Evolutionary conservation across 495 filamentous ascomycete species (phyloP), one percentile per base, ranked within the genome.

Genomic region (Amphirosellinia nigrospora): DNA sequence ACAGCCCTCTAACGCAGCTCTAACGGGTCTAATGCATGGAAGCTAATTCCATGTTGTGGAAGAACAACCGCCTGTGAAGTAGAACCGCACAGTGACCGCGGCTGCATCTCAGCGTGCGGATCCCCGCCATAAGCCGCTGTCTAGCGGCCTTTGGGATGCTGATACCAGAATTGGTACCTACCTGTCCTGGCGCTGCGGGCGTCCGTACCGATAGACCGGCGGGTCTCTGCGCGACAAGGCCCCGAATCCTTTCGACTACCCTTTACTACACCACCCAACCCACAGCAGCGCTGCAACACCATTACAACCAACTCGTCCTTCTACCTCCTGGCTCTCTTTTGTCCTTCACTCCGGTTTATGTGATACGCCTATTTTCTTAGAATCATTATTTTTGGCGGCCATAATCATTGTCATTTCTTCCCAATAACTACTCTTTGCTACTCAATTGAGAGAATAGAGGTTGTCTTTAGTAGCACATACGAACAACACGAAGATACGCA

Each of bases 161-260:
- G 50, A 13, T 30, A 53, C 50, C 21, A 23, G 13, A 34, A 19
- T 16, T 32, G 28, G 30, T 30, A 58, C 28, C 9, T 34, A 48
- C 55, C 43, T 36, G 53, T 23, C 34, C 38, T 59, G 52, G 53
- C n/a, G 56, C 41, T 68, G 65, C 56, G 55, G 56, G 56, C 56
- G 55, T 28, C 39, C 55, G 55, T 48, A 69, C 66, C 66, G 56
- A 69, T 36, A 34, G 66, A 45, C 66, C 66, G 43, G 53, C 41
- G 68, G 68, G 48, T 62, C 59, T 36, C 38, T 52, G 45, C 34
- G 32, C 36, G 53, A 71, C 69, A 59, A 61, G 69, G 69, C 30
- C 63, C 52, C 62, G 69, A 61, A 71, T 71, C 69, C 69, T 71
- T 70, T 61, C 62, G 50, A 56, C 69, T 45, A 28, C 62, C 69